phyloP scores from a whole-genome alignment of 257 asterid genomes.

The Eustoma russellianum region DNA sequence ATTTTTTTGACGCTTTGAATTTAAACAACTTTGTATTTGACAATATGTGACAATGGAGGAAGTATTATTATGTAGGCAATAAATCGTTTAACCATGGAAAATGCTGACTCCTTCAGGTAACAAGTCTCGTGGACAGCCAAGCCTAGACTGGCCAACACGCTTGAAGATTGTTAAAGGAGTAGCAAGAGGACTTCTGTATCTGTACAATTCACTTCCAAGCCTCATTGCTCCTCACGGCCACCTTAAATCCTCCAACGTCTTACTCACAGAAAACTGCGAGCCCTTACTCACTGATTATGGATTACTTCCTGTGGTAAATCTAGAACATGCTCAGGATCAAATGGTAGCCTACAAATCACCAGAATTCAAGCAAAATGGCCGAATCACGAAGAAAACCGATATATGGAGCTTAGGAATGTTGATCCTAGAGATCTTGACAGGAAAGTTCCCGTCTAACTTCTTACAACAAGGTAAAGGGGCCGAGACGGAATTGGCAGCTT shows the following conservation, averaged over 20 bases:
- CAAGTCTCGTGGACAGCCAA: slow-evolving; percentile 26
- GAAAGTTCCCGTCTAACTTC: slow-evolving; percentile 54
- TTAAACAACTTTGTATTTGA: no score
- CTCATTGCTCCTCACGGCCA: slow-evolving; percentile 88
- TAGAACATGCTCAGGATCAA: slow-evolving; percentile 65
- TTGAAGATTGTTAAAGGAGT: slow-evolving; percentile 67
- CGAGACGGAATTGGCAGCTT: slow-evolving; percentile 33
- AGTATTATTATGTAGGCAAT: no score
- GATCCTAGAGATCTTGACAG: slow-evolving; percentile 64
- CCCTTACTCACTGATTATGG: slow-evolving; percentile 76
- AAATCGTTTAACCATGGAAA: no score
- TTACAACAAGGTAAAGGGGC: slow-evolving; percentile 46
- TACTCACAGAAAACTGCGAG: slow-evolving; percentile 34
- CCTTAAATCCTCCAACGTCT: slow-evolving; percentile 80
- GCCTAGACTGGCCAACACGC: slow-evolving; percentile 73
- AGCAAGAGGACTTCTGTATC: slow-evolving; percentile 54
- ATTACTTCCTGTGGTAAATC: slow-evolving; percentile 67
- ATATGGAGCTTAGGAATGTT: slow-evolving; percentile 80
- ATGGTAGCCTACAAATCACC: slow-evolving; percentile 83
- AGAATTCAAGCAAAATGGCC: slow-evolving; percentile 40
- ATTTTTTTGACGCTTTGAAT: no score
- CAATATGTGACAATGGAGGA: no score
- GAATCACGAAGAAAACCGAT: slow-evolving; percentile 76
- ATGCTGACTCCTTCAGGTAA: slow-evolving; percentile 30
- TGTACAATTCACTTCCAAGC: slow-evolving; percentile 72